Conservation (phyloP, 2,329 filamentous ascomycete species). For the Chaetomium sp. region DNA sequence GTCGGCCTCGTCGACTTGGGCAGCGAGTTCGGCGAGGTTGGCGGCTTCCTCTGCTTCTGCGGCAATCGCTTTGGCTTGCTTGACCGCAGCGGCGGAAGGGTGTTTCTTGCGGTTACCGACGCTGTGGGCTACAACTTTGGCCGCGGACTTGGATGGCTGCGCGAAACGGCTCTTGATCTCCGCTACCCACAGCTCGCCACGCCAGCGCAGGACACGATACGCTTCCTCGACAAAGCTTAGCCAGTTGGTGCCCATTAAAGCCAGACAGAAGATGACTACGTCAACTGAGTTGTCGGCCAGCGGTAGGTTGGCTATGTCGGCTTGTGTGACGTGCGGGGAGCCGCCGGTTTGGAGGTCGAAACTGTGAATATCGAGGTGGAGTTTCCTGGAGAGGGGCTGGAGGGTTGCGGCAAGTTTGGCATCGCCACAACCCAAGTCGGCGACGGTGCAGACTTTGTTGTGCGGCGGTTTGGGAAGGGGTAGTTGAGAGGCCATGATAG, state of each 20-base stretch:
- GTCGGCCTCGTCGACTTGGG: constrained; percentile 64
- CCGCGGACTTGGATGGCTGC: constrained; percentile 30
- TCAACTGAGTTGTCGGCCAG: constrained; percentile 69
- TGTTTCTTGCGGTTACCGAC: constrained; percentile 61
- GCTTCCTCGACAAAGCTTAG: constrained; percentile 94
- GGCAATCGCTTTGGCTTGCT: constrained; percentile 39
- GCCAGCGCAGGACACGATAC: constrained; percentile 82
- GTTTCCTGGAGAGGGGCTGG: constrained; percentile 53
- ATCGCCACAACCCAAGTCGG: constrained; percentile 90
- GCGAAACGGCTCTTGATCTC: constrained; percentile 95
- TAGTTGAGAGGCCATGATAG: constrained; percentile 29
- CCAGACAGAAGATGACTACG: constrained; percentile 89
- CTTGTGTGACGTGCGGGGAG: constrained; percentile 69
- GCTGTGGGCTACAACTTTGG: constrained; percentile 55
- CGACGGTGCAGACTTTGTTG: constrained; percentile 67
- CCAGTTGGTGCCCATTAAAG: constrained; percentile 99
- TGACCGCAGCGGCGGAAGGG: constrained; percentile 38
- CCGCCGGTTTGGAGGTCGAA: constrained; percentile 76
- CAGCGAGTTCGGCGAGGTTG: constrained; percentile 50
- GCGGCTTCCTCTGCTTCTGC: constrained; percentile 45
- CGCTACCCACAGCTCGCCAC: constrained; percentile 93
- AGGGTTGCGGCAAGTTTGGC: constrained; percentile 70
- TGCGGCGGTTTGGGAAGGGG: constrained; percentile 61
- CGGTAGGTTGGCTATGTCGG: constrained; percentile 82
- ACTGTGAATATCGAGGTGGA: constrained; percentile 70